Base-by-base conservation (phyloP, 192 early-diverging fungal genomes). In the Dispira parvispora region DNA sequence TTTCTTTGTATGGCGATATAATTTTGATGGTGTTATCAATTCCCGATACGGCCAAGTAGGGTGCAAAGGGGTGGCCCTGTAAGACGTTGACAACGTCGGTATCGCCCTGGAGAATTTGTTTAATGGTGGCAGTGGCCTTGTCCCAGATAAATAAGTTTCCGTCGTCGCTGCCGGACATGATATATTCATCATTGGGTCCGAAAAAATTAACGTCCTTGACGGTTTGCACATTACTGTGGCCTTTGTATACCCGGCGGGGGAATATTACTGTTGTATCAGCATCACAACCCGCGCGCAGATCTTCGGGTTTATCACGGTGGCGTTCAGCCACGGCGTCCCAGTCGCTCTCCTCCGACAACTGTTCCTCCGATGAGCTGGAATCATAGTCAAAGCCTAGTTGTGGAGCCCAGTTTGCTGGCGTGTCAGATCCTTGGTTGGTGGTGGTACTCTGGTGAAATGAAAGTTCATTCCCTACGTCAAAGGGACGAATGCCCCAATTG, bases 161-260 rank as follows among this genome's bases (percentile, higher is more conserved):
- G 67, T 87, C 89, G 63, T 91, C 89, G 4, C 83, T 85, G 0
- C 89, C 89, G 10, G 85, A 88, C 62, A 84, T 78, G 18, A 91
- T 70, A 54, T 82, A 87, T 52, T 76, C 75, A 62, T 80, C 81
- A 46, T 83, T 78, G 0, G 80, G 69, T 0, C 82, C 82, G 66
- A 73, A 80, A 70, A 86, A 88, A 64, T 81, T 84, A 43, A 85
- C 84, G 56, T 88, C 87, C 64, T 90, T 90, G 52, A 83, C 64
- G 8, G 84, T 86, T 66, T 79, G 68, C 8, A 69, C 55, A 60
- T 69, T 74, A 52, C 69, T 71, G 45, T 73, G 68, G 0, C 71
- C 68, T 18, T 11, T 53, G 46, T 70, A 78, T 14, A 62, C 56
- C 53, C 64, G 66, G 26, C 61, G 63, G 2, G 71, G 74, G 18